These are phyloP conservation scores for Exophiala mesophila DNA, from an alignment of 2,329 filamentous ascomycete species.

Conservation along the genomic window DNA sequence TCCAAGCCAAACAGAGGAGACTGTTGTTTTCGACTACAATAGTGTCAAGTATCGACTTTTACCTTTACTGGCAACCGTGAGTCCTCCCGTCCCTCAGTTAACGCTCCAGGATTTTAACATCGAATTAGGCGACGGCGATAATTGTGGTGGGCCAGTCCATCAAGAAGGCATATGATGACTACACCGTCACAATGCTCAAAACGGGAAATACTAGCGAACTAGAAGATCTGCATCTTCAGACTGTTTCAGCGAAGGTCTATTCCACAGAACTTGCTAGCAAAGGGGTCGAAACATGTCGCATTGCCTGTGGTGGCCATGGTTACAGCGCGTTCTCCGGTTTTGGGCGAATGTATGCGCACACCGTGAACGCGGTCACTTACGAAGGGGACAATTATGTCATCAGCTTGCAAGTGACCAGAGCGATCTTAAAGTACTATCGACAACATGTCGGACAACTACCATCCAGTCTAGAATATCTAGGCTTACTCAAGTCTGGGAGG, in stretches of 20 bases:
- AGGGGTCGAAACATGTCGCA: conserved; percentile 25
- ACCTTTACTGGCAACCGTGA: conserved; percentile 24
- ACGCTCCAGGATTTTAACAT: too few relatives aligned
- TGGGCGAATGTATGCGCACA: conserved; percentile 19
- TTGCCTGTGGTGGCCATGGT: conserved; percentile 23
- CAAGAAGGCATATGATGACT: conserved; percentile 23
- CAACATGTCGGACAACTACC: conserved; percentile 17
- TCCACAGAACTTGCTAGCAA: conserved; percentile 23
- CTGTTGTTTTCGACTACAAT: conserved; percentile 25
- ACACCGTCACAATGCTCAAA: conserved; percentile 20
- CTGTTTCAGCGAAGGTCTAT: conserved; percentile 25
- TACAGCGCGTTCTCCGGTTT: conserved; percentile 20
- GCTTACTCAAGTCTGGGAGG: conserved; percentile 12
- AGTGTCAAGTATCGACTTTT: conserved; percentile 26
- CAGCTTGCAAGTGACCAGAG: conserved; percentile 34
- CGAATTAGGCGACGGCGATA: conserved; percentile 19
- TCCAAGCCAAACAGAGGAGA: conserved; percentile 17
- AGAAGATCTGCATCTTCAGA: conserved; percentile 27
- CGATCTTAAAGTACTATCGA: conserved; percentile 26
- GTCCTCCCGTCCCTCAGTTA: too few relatives aligned
- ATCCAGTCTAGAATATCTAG: conserved; percentile 24
- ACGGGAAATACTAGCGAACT: conserved; percentile 24
- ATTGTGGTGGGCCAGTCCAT: conserved; percentile 25
- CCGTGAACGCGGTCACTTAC: conserved; percentile 27
- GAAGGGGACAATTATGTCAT: conserved; percentile 42